These are phyloP conservation scores for Whalleya microplaca DNA, from an alignment of 2,329 filamentous ascomycete species.

Conservation along the genomic window DNA sequence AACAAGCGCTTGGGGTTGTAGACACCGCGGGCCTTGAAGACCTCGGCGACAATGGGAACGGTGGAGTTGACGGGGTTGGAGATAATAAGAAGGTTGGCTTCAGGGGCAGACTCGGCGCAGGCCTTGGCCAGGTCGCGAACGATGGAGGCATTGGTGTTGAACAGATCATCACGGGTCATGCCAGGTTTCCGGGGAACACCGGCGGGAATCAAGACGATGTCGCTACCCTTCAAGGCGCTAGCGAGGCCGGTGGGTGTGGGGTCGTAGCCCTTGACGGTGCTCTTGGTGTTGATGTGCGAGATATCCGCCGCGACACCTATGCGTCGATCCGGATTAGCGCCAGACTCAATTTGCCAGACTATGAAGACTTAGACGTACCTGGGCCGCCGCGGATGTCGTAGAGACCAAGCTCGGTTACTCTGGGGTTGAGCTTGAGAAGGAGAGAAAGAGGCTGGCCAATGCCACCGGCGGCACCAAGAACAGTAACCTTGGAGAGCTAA, in stretches of 20 bases:
- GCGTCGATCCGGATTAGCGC: slow-evolving; percentile 16
- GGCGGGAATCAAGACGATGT: slow-evolving; percentile 96
- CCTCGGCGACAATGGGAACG: slow-evolving; percentile 94
- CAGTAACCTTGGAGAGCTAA: slow-evolving; percentile 94
- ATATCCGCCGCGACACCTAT: slow-evolving; percentile 96
- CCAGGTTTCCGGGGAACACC: slow-evolving; percentile 99
- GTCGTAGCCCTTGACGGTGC: slow-evolving; percentile 87
- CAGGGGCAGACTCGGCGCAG: slow-evolving; percentile 81
- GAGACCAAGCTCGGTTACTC: slow-evolving; percentile 89
- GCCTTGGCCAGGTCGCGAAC: slow-evolving; percentile 98
- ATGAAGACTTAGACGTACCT: slow-evolving; percentile 60
- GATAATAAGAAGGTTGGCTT: slow-evolving; percentile 97
- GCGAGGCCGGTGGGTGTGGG: slow-evolving; percentile 75
- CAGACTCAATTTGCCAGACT: not conserved
- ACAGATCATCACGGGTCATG: slow-evolving; percentile 99
- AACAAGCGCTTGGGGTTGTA: slow-evolving; percentile 99
- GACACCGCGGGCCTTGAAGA: slow-evolving; percentile 93
- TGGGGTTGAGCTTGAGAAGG: slow-evolving; percentile 97
- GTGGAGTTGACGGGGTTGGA: slow-evolving; percentile 99
- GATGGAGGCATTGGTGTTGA: slow-evolving; percentile 99
- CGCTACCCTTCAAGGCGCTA: slow-evolving; percentile 79
- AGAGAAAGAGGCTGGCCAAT: slow-evolving; percentile 98
- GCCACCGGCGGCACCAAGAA: slow-evolving; percentile 95
- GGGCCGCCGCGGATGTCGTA: slow-evolving; percentile 97
- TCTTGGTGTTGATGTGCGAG: slow-evolving; percentile 99